These are phyloP conservation scores for Grammothele lineata DNA, from an alignment of 768 basidiomycete genomes.

Conservation along the genomic window DNA sequence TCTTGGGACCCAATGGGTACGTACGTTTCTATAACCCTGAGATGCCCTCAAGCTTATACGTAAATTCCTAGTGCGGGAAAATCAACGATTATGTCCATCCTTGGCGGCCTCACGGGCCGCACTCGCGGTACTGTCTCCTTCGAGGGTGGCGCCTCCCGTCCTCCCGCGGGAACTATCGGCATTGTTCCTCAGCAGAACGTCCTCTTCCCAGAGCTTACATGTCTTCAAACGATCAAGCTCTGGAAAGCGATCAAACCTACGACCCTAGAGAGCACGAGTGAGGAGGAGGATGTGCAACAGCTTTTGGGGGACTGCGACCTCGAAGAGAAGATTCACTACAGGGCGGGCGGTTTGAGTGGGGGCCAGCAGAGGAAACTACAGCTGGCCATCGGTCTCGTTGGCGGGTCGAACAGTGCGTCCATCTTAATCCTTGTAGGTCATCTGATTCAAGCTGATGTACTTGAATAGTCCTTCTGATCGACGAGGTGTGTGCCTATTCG, in stretches of 20 bases:
- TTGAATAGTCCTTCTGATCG: conserved; percentile 18
- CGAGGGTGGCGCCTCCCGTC: no score
- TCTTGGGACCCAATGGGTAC: conserved; percentile 69
- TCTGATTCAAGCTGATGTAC: neutral
- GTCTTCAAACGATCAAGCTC: no score
- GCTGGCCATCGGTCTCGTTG: conserved; percentile 74
- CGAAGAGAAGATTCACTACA: conserved; percentile 60
- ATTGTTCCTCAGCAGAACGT: no score
- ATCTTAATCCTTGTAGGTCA: neutral
- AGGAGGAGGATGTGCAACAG: conserved; percentile 58
- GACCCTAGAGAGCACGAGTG: conserved; percentile 5
- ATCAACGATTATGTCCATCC: no score
- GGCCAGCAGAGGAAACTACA: conserved; percentile 84
- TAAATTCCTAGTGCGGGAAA: neutral
- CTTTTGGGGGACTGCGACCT: conserved; percentile 71
- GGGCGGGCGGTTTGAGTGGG: conserved; percentile 64
- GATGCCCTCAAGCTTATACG: conserved; percentile 27
- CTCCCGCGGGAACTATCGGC: no score
- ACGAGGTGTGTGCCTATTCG: no score
- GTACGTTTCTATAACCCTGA: conserved; percentile 6
- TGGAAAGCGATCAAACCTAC: conserved; percentile 23
- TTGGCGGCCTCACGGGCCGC: no score
- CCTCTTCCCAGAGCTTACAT: conserved; percentile 22
- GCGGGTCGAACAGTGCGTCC: conserved; percentile 63
- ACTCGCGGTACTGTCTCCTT: no score